Conservation (phyloP, 2,329 filamentous ascomycete species). For the Trichoderma arundinaceum region DNA sequence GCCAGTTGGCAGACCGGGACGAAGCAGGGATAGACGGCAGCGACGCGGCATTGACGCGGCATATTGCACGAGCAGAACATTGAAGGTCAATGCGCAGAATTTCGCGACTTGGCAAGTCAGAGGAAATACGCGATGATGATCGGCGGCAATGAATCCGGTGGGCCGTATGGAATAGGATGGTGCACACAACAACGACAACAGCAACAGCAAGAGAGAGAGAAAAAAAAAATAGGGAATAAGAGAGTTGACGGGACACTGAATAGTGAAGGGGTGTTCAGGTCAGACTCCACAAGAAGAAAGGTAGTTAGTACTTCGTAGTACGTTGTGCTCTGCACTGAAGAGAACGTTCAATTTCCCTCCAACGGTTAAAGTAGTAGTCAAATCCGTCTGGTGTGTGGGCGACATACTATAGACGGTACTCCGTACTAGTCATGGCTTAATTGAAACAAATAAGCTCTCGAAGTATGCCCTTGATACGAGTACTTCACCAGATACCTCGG, state of each 20-base stretch:
- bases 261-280: constrained; percentile 10
- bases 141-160: constrained; percentile 32
- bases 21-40: constrained; percentile 16
- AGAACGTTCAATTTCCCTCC: constrained; percentile 17
- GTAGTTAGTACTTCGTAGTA: constrained; percentile 22
- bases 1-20: constrained; percentile 4
- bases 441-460: background rate
- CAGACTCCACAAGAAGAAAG: background rate
- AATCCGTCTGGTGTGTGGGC: background rate
- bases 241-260: constrained; percentile 1
- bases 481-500: background rate
- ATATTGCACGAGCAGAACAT: constrained; percentile 29
- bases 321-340: constrained; percentile 3
- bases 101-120: constrained; percentile 20
- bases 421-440: constrained; percentile 1
- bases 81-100: constrained; percentile 26
- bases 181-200: background rate
- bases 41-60: constrained; percentile 20
- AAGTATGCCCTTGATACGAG: background rate
- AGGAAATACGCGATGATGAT: constrained; percentile 28
- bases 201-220: background rate
- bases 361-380: constrained; percentile 8
- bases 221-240: constrained; percentile 4
- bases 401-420: background rate
- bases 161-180: constrained; percentile 22